phyloP scores from a whole-genome alignment of 2,329 filamentous ascomycete genomes.

The Alternaria brassicae region DNA sequence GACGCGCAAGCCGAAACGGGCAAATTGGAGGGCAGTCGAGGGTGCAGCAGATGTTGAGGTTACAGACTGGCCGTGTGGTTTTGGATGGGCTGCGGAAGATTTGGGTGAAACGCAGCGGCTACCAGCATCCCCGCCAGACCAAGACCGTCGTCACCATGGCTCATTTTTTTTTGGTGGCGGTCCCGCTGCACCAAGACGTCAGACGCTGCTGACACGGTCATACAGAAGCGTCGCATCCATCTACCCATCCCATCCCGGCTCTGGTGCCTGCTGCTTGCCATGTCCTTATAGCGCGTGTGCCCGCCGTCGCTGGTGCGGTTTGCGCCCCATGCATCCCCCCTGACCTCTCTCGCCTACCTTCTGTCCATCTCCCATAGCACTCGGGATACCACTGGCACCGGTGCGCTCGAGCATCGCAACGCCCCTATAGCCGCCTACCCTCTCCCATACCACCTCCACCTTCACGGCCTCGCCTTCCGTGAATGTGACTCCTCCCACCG shows the following conservation, averaged over 20 bases:
- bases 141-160: constrained; percentile 12
- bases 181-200: constrained; percentile 12
- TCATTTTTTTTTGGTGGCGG: constrained; percentile 12
- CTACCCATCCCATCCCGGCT: too few species aligned
- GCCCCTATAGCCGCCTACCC: constrained; percentile 2
- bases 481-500: constrained; percentile 26
- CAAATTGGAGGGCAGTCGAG: constrained; percentile 11
- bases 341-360: constrained; percentile 24
- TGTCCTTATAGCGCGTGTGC: constrained; percentile 6
- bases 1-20: neutral
- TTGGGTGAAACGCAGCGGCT: constrained; percentile 16
- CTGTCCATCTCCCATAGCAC: constrained; percentile 6
- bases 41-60: constrained; percentile 11
- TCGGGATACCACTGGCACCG: constrained; percentile 8
- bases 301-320: constrained; percentile 1
- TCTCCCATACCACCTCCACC: constrained; percentile 9
- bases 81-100: constrained; percentile 26
- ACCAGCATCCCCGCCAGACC: constrained; percentile 1
- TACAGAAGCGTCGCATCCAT: neutral
- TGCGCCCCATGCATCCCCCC: constrained; percentile 27
- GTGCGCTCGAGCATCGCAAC: constrained; percentile 5
- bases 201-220: constrained; percentile 3
- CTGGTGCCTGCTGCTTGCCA: neutral
- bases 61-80: constrained; percentile 12
- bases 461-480: constrained; percentile 6